Evolutionary conservation across 2,329 filamentous ascomycete species (phyloP), one percentile per base, ranked within the genome.

Genomic region (Diaporthe sp.): DNA sequence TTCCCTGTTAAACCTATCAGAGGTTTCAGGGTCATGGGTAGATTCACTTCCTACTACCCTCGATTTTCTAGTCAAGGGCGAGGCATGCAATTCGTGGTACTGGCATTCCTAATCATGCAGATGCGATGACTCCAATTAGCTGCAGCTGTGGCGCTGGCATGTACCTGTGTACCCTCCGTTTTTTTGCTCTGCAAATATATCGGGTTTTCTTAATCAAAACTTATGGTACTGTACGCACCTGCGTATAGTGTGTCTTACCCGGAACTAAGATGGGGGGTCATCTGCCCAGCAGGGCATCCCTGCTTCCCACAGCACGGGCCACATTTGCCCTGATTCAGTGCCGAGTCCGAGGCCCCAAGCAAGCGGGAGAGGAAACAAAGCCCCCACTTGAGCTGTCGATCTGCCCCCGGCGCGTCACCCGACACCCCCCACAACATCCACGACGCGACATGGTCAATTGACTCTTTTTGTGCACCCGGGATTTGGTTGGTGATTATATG

Each of bases 361-460:
- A 60, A 61, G 37, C 44, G 37, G 44, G 44, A 25, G 28, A 51
- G 62, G 62, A 68, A 55, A 70, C 65, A 70, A 70, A 70, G 65
- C 65, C 65, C 65, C 65, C 65, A 70, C 65, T 55, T 55, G 22
- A 12, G 15, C 17, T 55, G 46, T 42, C 34, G 49, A 55, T 55
- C 65, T 19, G 34, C 65, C 46, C 46, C 65, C 65, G 34, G 34
- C 65, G 65, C 65, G 65, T 70, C 34, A 55, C 65, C 65, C 46
- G 42, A 44, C 34, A 49, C 25, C 46, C 46, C 65, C 65, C 65
- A 70, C 65, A 70, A 55, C 65, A 55, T 15, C 49, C n/a, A 55
- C n/a, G 46, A 70, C 49, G 65, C 65, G 65, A 70, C 65, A 70
- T 28, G 49, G 15, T 70, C 65, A 70, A 70, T 70, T 70, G 65